These are phyloP conservation scores for Scytalidium lignicola DNA, from an alignment of 2,329 filamentous ascomycete genomes.

Conservation along the genomic window DNA sequence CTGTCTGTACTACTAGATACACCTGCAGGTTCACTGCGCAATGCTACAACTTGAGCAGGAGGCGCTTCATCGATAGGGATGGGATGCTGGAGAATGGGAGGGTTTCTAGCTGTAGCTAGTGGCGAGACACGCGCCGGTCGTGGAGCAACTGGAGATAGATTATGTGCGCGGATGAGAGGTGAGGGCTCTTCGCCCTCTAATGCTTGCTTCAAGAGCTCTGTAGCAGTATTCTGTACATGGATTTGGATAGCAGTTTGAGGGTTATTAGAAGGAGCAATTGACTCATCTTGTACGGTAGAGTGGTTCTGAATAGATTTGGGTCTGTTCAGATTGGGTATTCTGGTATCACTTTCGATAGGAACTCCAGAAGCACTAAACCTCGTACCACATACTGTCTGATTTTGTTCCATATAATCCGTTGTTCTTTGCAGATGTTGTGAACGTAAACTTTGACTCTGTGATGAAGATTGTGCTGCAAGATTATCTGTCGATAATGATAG, in stretches of 20 bases:
- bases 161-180: conserved; percentile 66
- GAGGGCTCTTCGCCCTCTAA: conserved; percentile 41
- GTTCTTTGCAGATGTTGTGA: neutral
- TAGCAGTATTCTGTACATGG: conserved; percentile 29
- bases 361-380: neutral
- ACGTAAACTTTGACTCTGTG: neutral
- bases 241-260: conserved; percentile 31
- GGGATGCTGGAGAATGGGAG: conserved; percentile 23
- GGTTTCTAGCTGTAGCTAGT: conserved; percentile 41
- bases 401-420: neutral
- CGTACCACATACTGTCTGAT: neutral
- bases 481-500: conserved; percentile 25
- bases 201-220: conserved; percentile 33
- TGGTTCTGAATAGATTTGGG: neutral
- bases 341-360: neutral
- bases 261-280: neutral
- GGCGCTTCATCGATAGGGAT: conserved; percentile 20
- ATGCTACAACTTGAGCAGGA: conserved; percentile 50
- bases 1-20: conserved; percentile 52
- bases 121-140: conserved; percentile 67
- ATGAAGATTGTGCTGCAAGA: conserved; percentile 12
- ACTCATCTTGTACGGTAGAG: neutral
- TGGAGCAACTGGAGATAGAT: conserved; percentile 68
- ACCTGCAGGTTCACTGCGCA: conserved; percentile 42
- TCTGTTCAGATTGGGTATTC: neutral